These are phyloP conservation scores for Neolecta irregularis DNA, from an alignment of 1,139 yeast species.

Conservation along the genomic window DNA sequence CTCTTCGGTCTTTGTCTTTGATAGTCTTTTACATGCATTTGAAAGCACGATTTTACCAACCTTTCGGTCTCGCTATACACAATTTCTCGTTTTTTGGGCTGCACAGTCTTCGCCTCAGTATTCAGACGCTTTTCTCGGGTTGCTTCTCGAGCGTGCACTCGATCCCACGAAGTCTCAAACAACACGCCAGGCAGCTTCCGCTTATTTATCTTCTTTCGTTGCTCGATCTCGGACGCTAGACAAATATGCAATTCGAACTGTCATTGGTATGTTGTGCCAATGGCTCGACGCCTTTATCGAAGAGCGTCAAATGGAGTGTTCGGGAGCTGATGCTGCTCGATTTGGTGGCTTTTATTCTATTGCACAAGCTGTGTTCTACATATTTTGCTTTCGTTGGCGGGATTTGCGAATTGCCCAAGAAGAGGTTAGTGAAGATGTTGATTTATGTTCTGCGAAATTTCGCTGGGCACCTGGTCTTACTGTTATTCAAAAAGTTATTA, in stretches of 20 bases:
- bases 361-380: constrained; percentile 77
- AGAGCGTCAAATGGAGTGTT: constrained; percentile 72
- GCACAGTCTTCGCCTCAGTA: constrained; percentile 72
- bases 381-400: constrained; percentile 75
- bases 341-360: constrained; percentile 85
- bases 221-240: constrained; percentile 72
- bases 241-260: constrained; percentile 57
- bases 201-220: constrained; percentile 77
- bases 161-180: constrained; percentile 51
- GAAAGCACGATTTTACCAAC: constrained; percentile 48
- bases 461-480: constrained; percentile 86
- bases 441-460: constrained; percentile 18
- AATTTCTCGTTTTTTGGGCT: constrained; percentile 64
- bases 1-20: constrained; percentile 8
- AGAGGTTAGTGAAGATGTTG: constrained; percentile 15
- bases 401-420: constrained; percentile 32
- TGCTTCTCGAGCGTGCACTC: constrained; percentile 71
- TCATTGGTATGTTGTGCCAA: constrained; percentile 59
- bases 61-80: constrained; percentile 80
- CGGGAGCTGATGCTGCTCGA: constrained; percentile 32
- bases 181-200: constrained; percentile 73
- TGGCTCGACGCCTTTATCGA: constrained; percentile 71
- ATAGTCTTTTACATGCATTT: constrained; percentile 11
- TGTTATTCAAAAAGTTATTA: constrained; percentile 71
- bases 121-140: constrained; percentile 70